A percentile compares a stretch with the other conserved stretches of the same genome.
These are phyloP conservation scores for Symbiodinium pilosum DNA, from an alignment of 73 alveolate genomes.

Conservation along the genomic window DNA sequence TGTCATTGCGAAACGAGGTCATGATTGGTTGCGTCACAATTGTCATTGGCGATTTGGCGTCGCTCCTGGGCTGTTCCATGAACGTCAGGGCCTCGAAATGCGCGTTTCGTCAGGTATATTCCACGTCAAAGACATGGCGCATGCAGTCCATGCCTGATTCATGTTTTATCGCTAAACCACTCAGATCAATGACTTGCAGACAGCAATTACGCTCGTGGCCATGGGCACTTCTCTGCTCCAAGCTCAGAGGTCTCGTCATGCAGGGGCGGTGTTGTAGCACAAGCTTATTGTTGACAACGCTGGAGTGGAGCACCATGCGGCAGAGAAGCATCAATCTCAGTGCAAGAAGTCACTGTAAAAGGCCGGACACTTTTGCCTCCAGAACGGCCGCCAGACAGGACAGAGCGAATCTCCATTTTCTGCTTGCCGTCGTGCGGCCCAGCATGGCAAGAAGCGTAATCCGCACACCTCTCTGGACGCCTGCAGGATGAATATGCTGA, in stretches of 20 bases:
- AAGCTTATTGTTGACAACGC: too few relatives aligned
- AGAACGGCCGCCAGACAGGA: slow-evolving; percentile 95
- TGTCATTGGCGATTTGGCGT: slow-evolving; percentile 87
- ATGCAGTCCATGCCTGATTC: not conserved
- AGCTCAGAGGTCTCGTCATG: too few relatives aligned
- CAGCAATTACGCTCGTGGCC: slow-evolving; percentile 95
- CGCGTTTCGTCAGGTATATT: not conserved
- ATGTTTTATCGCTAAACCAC: too few relatives aligned
- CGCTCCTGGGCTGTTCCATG: slow-evolving; percentile 78
- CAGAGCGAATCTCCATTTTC: not conserved
- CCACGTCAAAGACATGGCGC: not conserved
- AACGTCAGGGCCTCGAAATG: slow-evolving; percentile 1
- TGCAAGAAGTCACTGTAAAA: too few relatives aligned
- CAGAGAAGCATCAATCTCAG: too few relatives aligned
- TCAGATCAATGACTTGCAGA: slow-evolving; percentile 63
- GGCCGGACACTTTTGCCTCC: slow-evolving; percentile 97
- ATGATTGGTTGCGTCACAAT: slow-evolving; percentile 71
- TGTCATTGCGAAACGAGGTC: slow-evolving; percentile 4
- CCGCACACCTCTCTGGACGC: too few relatives aligned
- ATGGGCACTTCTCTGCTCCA: slow-evolving; percentile 96
- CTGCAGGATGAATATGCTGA: slow-evolving; percentile 96
- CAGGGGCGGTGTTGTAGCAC: too few relatives aligned
- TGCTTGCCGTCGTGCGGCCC: not conserved
- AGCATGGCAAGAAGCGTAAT: not conserved
- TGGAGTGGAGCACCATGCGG: too few relatives aligned